Evolutionary conservation across 1,139 yeast species (phyloP), one percentile per base, ranked within the genome.

Genomic region (Diutina rugosa): DNA sequence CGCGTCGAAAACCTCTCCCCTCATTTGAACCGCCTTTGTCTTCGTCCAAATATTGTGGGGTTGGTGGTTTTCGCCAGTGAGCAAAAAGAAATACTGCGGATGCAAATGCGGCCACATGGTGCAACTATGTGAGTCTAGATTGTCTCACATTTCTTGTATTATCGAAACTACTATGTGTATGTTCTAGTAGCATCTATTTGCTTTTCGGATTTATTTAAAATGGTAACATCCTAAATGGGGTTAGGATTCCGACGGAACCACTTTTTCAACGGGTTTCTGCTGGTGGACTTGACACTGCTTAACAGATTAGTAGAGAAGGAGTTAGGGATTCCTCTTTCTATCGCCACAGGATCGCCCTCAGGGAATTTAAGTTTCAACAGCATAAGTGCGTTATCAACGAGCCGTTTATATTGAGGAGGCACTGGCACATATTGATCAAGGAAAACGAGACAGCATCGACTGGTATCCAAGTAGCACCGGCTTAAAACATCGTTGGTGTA

Each of bases 401-500:
- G 30, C 29, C 45, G 41, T 29, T 32, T 30, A 18, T 49, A 49
- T 4, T 49, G 41, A n/a, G 53, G 44, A 7, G 53, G 53, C 21
- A 49, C 53, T 6, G 44, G 41, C 7, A 63, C 58, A 10, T 62
- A 63, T 46, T 57, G 60, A 32, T 67, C 69, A 46, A 59, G 53
- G 46, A 61, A 70, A 5, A 74, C 73, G 10, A 76, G 57, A 55
- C 72, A 64, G 60, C 72, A 72, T 38, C 77, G 63, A 18, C 63
- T 58, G 9, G 67, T 61, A 59, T 76, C 79, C 56, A 76, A 61
- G 59, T 68, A 72, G 7, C 72, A 66, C 52, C 65, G 65, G 6
- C 65, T 58, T 26, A 78, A 61, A 2, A 75, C 63, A 28, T 72
- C 70, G 54, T 68, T 63, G 7, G 69, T 66, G 58, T 75, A 76